phyloP scores from a whole-genome alignment of 768 basidiomycete species.

The Tricholoma flavovirens region DNA sequence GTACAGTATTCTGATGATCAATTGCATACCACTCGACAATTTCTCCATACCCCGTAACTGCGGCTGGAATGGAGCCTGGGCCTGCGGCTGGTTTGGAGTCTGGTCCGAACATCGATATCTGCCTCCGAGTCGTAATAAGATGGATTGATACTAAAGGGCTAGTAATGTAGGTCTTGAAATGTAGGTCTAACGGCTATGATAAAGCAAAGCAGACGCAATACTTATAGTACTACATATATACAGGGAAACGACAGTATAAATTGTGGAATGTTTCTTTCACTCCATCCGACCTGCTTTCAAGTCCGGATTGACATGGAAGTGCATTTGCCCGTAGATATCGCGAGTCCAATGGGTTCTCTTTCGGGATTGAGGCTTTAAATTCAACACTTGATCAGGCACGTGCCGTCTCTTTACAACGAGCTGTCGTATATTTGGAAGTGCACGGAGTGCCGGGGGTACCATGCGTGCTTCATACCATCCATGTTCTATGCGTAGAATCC shows the following conservation, averaged over 20 bases:
- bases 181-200: neutral
- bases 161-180: neutral
- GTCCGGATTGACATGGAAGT: conserved; percentile 8
- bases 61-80: too few species aligned
- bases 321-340: conserved; percentile 8
- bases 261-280: neutral
- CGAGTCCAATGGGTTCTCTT: conserved; percentile 8
- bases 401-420: conserved; percentile 29
- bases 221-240: conserved; percentile 2
- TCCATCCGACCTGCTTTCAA: neutral
- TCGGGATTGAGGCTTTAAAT: conserved; percentile 16
- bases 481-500: conserved; percentile 34
- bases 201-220: neutral
- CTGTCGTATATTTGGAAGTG: conserved; percentile 28
- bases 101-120: too few species aligned
- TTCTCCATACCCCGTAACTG: too few species aligned
- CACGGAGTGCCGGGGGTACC: conserved; percentile 29
- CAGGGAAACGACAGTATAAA: neutral
- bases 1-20: too few species aligned
- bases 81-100: too few species aligned
- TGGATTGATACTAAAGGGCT: neutral
- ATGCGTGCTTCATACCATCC: conserved; percentile 43
- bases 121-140: neutral
- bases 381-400: conserved; percentile 28
- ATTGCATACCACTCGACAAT: too few species aligned